A percentile compares a stretch with the other conserved stretches of the same genome.
phyloP scores from a whole-genome alignment of 106 monocot genomes.

The Posidonia australis region DNA sequence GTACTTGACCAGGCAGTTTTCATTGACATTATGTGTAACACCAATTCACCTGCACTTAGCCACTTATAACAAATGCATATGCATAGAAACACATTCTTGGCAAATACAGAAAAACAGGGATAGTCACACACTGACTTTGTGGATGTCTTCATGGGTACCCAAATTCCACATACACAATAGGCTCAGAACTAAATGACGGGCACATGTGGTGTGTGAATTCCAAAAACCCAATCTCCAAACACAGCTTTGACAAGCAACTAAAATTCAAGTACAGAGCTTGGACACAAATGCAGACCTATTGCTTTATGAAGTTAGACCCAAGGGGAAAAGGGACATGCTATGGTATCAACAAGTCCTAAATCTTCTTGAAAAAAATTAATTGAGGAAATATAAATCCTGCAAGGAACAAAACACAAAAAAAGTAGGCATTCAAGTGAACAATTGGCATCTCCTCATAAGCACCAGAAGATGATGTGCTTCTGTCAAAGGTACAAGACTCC shows the following conservation, averaged over 20 bases:
- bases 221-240: too few relatives aligned
- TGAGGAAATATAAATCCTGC: constrained; percentile 22
- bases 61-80: background rate
- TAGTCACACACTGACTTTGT: background rate
- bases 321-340: background rate
- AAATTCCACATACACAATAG: background rate
- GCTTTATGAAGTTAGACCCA: too few relatives aligned
- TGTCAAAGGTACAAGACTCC: constrained; percentile 37
- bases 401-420: constrained; percentile 17
- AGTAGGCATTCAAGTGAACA: background rate
- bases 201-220: background rate
- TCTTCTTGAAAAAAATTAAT: background rate
- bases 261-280: too few relatives aligned
- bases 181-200: background rate
- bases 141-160: background rate
- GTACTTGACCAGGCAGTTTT: too few relatives aligned
- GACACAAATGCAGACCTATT: too few relatives aligned
- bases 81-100: background rate
- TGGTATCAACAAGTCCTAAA: background rate
- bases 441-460: constrained; percentile 36
- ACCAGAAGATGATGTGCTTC: constrained; percentile 46
- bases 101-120: background rate
- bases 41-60: too few relatives aligned
- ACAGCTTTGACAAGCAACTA: too few relatives aligned
- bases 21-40: too few relatives aligned